Evolutionary conservation across 495 filamentous ascomycete species (phyloP).

Genomic region (Penicillium taxi): DNA sequence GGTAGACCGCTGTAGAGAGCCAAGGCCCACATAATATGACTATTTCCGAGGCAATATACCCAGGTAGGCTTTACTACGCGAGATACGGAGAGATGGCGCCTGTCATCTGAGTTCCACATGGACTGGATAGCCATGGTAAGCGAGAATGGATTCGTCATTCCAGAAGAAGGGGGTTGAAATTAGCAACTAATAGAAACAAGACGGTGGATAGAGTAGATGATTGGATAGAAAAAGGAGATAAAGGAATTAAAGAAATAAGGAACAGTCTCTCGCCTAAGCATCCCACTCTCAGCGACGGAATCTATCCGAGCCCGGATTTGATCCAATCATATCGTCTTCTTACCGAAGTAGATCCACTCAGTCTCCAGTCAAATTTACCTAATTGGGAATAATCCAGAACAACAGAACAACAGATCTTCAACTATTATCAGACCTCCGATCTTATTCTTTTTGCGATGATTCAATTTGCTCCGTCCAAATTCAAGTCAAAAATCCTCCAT

Average conservation of each 20-base stretch:
- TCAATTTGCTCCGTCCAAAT: too few species aligned
- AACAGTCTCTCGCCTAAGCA: constrained; percentile 29
- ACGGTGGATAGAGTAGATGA: neutral
- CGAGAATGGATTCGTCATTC: neutral
- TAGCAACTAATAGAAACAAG: neutral
- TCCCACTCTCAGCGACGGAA: constrained; percentile 36
- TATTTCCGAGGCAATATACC: constrained; percentile 4
- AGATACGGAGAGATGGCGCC: constrained; percentile 9
- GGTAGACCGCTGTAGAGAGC: neutral
- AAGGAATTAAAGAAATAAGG: constrained; percentile 1
- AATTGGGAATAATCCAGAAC: too few species aligned
- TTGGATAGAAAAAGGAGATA: constrained; percentile 5
- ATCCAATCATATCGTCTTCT: constrained; percentile 29
- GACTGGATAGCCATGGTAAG: neutral
- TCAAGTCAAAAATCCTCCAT: too few species aligned
- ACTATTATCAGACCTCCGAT: too few species aligned
- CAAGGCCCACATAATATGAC: constrained; percentile 7
- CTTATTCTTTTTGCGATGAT: too few species aligned
- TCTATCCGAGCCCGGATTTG: constrained; percentile 16
- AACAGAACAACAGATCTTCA: too few species aligned
- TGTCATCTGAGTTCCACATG: neutral
- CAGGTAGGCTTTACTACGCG: constrained; percentile 18
- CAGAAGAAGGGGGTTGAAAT: neutral
- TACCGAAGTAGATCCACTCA: too few species aligned
- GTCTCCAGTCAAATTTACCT: too few species aligned